Conservation (phyloP, 192 early-diverging fungal species). For the Podila minutissima region DNA sequence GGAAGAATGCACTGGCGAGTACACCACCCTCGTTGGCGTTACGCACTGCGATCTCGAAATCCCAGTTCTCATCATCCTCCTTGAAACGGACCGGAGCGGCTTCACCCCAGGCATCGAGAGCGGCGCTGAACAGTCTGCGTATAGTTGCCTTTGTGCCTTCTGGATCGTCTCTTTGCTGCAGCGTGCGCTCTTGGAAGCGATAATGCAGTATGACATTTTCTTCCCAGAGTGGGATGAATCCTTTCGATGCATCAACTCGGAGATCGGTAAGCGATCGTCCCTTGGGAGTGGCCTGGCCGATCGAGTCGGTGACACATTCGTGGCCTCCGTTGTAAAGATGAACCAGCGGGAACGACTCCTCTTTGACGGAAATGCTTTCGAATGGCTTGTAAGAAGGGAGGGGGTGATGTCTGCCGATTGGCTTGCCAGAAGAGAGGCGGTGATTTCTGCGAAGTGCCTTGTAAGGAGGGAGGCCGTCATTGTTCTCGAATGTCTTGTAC, state of each 20-base stretch:
- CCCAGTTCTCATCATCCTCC: not conserved
- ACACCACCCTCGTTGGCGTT: not conserved
- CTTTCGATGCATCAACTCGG: not conserved
- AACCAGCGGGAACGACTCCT: too few relatives aligned
- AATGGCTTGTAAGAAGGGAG: too few relatives aligned
- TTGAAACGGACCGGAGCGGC: not conserved
- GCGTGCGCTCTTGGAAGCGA: not conserved
- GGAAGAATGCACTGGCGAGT: not conserved
- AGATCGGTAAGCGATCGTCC: too few relatives aligned
- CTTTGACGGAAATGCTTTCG: too few relatives aligned
- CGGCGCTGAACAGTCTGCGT: not conserved
- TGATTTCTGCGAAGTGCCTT: too few relatives aligned
- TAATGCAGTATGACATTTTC: not conserved
- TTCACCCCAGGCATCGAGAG: not conserved
- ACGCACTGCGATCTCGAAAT: constrained; percentile 5
- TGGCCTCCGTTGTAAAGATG: too few relatives aligned
- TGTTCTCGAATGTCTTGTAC: too few relatives aligned
- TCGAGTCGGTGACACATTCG: too few relatives aligned
- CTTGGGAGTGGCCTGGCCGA: too few relatives aligned
- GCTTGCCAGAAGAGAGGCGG: too few relatives aligned
- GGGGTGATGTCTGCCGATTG: too few relatives aligned
- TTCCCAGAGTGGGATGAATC: not conserved
- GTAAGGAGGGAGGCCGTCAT: too few relatives aligned
- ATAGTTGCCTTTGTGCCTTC: not conserved
- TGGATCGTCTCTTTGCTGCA: not conserved